A percentile compares a stretch with the other conserved stretches of the same genome.
Conservation (phyloP, 2,329 filamentous ascomycete species). For the Claviceps citrina region DNA sequence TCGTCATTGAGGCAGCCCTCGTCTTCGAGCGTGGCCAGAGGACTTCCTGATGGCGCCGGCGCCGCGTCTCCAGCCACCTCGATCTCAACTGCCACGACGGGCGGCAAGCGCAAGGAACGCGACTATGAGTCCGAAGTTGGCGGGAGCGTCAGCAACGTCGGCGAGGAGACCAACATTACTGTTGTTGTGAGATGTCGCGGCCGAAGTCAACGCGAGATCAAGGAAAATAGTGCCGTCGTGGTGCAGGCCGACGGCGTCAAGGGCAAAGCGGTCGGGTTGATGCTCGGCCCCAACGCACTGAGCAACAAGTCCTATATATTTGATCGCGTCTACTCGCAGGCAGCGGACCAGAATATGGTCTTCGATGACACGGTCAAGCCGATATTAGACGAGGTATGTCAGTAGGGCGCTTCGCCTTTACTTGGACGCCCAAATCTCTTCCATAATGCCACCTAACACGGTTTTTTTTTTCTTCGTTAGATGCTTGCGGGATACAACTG, state of each 20-base stretch:
- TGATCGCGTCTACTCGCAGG: conserved; percentile 90
- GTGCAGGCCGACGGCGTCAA: conserved; percentile 78
- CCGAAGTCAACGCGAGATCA: conserved; percentile 79
- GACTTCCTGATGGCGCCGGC: conserved; percentile 4
- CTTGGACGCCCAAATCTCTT: too few relatives aligned
- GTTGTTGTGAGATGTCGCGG: conserved; percentile 91
- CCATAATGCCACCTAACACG: not conserved
- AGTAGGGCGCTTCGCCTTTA: not conserved
- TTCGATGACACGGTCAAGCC: conserved; percentile 93
- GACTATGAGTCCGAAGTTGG: conserved; percentile 53
- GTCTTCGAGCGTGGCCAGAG: conserved; percentile 1
- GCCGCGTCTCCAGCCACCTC: conserved; percentile 48
- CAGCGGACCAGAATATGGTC: conserved; percentile 82
- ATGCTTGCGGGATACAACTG: conserved; percentile 93
- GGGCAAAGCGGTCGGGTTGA: conserved; percentile 68
- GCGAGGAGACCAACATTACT: conserved; percentile 89
- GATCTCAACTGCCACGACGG: conserved; percentile 34
- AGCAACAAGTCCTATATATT: conserved; percentile 96
- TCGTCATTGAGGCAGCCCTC: conserved; percentile 4
- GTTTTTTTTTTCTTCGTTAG: conserved; percentile 36
- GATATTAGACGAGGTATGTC: conserved; percentile 71
- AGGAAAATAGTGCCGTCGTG: conserved; percentile 89
- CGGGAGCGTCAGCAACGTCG: conserved; percentile 14
- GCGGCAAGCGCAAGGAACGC: conserved; percentile 72
- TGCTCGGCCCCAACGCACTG: conserved; percentile 81